Evolutionary conservation across 139 green algal genomes (phyloP).

Genomic region (Monoraphidium neglectum): DNA sequence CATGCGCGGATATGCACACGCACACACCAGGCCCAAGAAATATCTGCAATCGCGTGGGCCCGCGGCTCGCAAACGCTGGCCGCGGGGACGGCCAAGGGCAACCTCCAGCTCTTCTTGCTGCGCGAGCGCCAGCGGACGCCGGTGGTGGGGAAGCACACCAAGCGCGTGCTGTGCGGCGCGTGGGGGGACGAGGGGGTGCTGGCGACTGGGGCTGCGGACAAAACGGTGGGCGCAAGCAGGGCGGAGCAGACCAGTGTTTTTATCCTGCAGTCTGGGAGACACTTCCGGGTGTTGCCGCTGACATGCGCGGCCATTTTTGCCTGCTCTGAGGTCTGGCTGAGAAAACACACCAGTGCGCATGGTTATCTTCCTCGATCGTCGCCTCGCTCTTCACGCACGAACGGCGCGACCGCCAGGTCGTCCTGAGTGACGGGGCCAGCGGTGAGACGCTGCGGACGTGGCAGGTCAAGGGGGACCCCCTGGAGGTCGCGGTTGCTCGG

Average conservation of each 20-base stretch:
- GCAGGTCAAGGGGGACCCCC: slow-evolving; percentile 17
- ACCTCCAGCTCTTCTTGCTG: slow-evolving; percentile 59
- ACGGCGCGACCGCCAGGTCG: slow-evolving; percentile 13
- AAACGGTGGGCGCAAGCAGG: slow-evolving; percentile 34
- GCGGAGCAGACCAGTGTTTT: too few relatives aligned
- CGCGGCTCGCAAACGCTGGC: slow-evolving; percentile 40
- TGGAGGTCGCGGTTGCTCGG: slow-evolving; percentile 17
- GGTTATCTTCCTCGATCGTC: too few relatives aligned
- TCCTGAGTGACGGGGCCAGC: slow-evolving; percentile 2
- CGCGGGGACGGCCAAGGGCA: slow-evolving; percentile 62
- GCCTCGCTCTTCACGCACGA: too few relatives aligned
- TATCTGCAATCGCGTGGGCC: slow-evolving; percentile 49
- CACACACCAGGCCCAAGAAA: slow-evolving; percentile 52
- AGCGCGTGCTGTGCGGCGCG: slow-evolving; percentile 38
- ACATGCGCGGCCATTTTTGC: too few relatives aligned
- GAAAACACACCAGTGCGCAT: too few relatives aligned
- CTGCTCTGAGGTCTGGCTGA: too few relatives aligned
- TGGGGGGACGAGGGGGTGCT: slow-evolving; percentile 45
- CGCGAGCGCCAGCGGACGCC: slow-evolving; percentile 35
- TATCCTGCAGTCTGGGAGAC: too few relatives aligned
- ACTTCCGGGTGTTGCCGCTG: too few relatives aligned
- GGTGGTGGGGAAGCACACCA: slow-evolving; percentile 58
- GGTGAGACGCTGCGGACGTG: slow-evolving; percentile 25
- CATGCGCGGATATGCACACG: too few relatives aligned
- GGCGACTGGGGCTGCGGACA: slow-evolving; percentile 43